Conservation (phyloP, 805 yeast genomes). For the Blastobotrys muscicola region DNA sequence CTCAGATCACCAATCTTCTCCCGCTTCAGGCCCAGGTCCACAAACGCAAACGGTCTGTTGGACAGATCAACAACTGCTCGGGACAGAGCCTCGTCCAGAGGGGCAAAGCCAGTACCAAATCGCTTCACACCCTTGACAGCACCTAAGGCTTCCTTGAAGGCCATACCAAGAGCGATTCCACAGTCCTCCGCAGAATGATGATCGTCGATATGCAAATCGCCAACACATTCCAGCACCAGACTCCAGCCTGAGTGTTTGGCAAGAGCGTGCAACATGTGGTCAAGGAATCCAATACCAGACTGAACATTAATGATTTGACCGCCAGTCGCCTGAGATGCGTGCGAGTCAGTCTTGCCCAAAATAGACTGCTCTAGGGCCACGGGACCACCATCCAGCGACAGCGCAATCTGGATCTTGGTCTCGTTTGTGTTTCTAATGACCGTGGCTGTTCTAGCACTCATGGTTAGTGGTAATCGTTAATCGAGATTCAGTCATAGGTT, state of each 20-base stretch:
- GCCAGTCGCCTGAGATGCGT: conserved; percentile 61
- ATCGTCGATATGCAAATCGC: conserved; percentile 93
- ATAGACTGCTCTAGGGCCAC: conserved; percentile 54
- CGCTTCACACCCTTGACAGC: conserved; percentile 84
- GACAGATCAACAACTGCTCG: conserved; percentile 95
- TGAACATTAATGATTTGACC: conserved; percentile 70
- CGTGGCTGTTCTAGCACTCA: conserved; percentile 32
- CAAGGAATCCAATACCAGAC: conserved; percentile 91
- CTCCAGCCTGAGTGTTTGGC: conserved; percentile 99
- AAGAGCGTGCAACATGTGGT: conserved; percentile 95
- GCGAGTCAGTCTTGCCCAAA: conserved; percentile 32
- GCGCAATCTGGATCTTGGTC: conserved; percentile 80
- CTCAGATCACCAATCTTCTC: conserved; percentile 89
- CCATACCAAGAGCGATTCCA: conserved; percentile 83
- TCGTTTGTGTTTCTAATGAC: conserved; percentile 79
- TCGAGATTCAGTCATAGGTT: background rate
- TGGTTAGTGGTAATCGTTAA: background rate
- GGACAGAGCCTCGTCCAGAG: conserved; percentile 90
- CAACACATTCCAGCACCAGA: conserved; percentile 75
- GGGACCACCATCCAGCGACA: conserved; percentile 80
- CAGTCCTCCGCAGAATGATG: conserved; percentile 96
- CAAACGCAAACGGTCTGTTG: conserved; percentile 84
- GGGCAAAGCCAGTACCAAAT: conserved; percentile 90
- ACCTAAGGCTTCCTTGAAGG: conserved; percentile 85
- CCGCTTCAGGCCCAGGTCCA: conserved; percentile 81